phyloP scores from a whole-genome alignment of 768 basidiomycete genomes.

The Lactarius sanguifluus region DNA sequence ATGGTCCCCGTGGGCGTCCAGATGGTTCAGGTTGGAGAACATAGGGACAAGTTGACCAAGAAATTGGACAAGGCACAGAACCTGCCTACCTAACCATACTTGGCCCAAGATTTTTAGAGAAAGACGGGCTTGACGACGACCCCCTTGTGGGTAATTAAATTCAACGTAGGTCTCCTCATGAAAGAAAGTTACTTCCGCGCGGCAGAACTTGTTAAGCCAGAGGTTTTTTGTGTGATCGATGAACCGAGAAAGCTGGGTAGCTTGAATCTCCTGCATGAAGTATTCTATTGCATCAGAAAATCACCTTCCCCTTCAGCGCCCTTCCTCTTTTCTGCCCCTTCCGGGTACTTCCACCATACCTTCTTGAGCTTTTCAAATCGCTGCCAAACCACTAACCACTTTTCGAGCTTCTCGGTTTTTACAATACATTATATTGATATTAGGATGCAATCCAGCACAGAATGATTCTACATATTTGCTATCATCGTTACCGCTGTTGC shows the following conservation, averaged over 20 bases:
- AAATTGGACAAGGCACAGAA: neutral
- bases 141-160: neutral
- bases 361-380: no score
- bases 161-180: neutral
- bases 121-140: neutral
- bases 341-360: no score
- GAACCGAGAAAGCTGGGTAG: neutral
- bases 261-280: neutral
- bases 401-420: no score
- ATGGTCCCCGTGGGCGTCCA: neutral
- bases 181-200: neutral
- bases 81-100: neutral
- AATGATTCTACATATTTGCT: no score
- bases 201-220: neutral
- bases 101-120: neutral
- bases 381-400: no score
- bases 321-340: no score
- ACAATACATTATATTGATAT: no score
- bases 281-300: no score
- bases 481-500: no score
- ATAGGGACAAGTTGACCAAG: neutral
- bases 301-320: no score
- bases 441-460: no score
- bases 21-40: neutral
- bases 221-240: neutral